A percentile compares a stretch with the other conserved stretches of the same genome.
These are phyloP conservation scores for Fusarium neocosmosporiellum DNA, from an alignment of 2,329 filamentous ascomycete species.

Conservation along the genomic window DNA sequence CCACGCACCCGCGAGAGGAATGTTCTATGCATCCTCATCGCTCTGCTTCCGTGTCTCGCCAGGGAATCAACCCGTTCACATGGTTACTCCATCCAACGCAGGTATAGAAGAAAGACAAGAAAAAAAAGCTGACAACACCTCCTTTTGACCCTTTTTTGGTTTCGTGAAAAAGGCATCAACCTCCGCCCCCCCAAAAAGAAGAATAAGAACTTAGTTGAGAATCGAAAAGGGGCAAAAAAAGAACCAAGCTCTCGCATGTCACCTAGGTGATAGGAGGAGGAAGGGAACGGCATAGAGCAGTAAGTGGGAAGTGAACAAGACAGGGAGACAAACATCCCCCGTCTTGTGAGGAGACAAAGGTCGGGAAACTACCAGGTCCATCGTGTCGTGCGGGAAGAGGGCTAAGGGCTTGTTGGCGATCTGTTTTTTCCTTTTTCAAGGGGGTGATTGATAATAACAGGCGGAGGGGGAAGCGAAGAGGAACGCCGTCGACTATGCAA, in stretches of 20 bases:
- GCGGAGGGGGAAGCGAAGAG: constrained; percentile 38
- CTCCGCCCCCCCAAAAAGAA: constrained; percentile 23
- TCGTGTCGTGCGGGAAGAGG: constrained; percentile 37
- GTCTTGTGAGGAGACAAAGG: constrained; percentile 2
- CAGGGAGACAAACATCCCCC: constrained; percentile 1
- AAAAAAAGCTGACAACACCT: constrained; percentile 20
- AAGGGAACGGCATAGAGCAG: constrained; percentile 25
- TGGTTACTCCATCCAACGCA: constrained; percentile 44
- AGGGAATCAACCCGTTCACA: constrained; percentile 35
- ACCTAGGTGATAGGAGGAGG: constrained; percentile 15
- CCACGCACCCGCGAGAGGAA: constrained; percentile 30
- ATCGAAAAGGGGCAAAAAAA: constrained; percentile 29
- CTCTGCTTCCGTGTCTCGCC: constrained; percentile 13
- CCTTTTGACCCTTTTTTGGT: constrained; percentile 33
- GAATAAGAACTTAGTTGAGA: constrained; percentile 28
- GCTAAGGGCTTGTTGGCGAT: constrained; percentile 20
- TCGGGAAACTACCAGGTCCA: constrained; percentile 34
- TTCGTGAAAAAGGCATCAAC: constrained; percentile 30
- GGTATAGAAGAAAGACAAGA: constrained; percentile 42
- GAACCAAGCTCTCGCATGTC: constrained; percentile 23
- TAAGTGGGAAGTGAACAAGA: constrained; percentile 17
- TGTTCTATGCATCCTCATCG: constrained; percentile 17
- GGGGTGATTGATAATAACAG: constrained; percentile 20
- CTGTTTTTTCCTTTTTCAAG: constrained; percentile 31
- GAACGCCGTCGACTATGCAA: constrained; percentile 55